Conservation (phyloP, 176 grass and related monocot species). For the Lolium perenne region DNA sequence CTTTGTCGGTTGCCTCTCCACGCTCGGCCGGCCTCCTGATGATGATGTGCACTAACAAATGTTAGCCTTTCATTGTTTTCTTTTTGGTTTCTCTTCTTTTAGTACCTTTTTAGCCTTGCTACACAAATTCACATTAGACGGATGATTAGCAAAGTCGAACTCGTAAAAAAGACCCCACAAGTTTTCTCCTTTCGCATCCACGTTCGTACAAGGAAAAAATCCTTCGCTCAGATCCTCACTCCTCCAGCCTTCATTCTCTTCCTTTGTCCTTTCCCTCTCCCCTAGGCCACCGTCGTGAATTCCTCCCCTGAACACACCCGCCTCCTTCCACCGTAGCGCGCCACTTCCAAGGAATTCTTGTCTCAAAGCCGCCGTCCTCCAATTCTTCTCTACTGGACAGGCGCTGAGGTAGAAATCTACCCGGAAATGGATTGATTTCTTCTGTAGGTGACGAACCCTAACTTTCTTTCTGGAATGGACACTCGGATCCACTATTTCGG, state of each 20-base stretch:
- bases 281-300: background rate
- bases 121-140: too few species aligned
- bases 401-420: constrained; percentile 18
- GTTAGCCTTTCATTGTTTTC: too few species aligned
- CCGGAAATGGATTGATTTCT: constrained; percentile 26
- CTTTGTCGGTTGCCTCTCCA: too few species aligned
- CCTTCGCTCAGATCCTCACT: background rate
- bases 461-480: background rate
- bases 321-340: constrained; percentile 3
- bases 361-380: background rate
- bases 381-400: background rate
- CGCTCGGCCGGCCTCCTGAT: too few species aligned
- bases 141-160: too few species aligned
- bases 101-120: too few species aligned
- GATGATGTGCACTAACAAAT: too few species aligned
- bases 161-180: background rate
- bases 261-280: constrained; percentile 15
- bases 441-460: constrained; percentile 28
- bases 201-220: constrained; percentile 1
- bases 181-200: background rate
- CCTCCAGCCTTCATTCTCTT: background rate
- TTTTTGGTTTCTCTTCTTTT: too few species aligned
- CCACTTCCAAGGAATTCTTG: constrained; percentile 4
- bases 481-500: background rate
- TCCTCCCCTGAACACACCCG: background rate